Evolutionary conservation across 345 rosid genomes (phyloP).

Genomic region (Diplotaxis tenuifolia): DNA sequence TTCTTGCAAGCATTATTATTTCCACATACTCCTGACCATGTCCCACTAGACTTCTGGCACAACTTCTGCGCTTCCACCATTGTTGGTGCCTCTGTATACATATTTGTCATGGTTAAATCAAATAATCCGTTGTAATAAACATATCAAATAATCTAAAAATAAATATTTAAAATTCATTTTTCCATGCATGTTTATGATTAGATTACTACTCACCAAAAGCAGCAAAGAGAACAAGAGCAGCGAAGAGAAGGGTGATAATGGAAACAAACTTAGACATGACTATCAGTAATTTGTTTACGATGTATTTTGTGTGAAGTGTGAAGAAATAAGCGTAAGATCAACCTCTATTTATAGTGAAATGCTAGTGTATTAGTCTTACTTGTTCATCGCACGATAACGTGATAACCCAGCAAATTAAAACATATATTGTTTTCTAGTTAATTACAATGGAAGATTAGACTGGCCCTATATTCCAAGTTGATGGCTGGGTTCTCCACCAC

Average conservation of each 20-base stretch:
- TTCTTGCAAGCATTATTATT: too few species aligned
- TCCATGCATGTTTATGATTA: too few species aligned
- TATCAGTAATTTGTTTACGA: not conserved
- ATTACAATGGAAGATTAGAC: not conserved
- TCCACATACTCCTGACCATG: too few species aligned
- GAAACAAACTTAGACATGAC: not conserved
- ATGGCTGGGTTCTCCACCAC: not conserved
- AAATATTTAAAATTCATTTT: too few species aligned
- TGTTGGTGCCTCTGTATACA: too few species aligned
- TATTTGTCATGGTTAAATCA: not conserved
- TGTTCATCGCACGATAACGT: not conserved
- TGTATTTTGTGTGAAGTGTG: not conserved
- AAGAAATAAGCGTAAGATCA: slow-evolving; percentile 1
- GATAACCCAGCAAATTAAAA: not conserved
- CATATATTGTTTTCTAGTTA: not conserved
- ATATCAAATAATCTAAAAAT: too few species aligned
- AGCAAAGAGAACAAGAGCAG: too few species aligned
- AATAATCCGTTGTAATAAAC: too few species aligned
- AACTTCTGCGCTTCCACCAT: too few species aligned
- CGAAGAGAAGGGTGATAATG: too few species aligned
- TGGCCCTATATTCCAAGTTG: not conserved
- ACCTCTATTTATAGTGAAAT: slow-evolving; percentile 9
- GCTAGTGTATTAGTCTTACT: not conserved
- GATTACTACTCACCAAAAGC: too few species aligned
- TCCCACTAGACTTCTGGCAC: too few species aligned